A percentile compares a stretch with the other conserved stretches of the same genome.
Conservation (phyloP, 352 stramenopile genomes). For the Pythium grandisporangium region DNA sequence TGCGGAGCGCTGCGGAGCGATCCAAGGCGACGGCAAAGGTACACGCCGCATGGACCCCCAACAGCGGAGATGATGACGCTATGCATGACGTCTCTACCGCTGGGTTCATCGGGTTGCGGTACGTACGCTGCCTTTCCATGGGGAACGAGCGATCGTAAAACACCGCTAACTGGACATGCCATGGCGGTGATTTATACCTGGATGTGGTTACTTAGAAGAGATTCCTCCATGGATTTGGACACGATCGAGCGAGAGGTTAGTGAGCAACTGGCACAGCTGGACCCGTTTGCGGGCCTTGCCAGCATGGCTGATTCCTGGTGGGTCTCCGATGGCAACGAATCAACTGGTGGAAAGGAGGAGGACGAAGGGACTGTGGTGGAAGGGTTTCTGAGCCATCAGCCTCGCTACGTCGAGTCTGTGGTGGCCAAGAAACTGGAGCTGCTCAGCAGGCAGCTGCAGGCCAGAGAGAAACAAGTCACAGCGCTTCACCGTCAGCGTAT, state of each 20-base stretch:
- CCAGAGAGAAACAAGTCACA: conserved; percentile 28
- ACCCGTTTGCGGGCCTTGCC: conserved; percentile 10
- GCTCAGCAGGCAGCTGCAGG: conserved; percentile 33
- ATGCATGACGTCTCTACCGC: conserved; percentile 1
- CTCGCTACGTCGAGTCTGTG: conserved; percentile 24
- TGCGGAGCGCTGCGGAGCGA: neutral
- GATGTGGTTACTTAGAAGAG: neutral
- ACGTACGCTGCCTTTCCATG: no score
- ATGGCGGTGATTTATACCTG: no score
- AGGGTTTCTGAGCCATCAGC: conserved; percentile 37
- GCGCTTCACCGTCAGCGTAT: conserved; percentile 16
- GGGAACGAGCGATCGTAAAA: no score
- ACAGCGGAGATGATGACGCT: neutral
- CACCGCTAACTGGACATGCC: no score
- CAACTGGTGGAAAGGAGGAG: no score
- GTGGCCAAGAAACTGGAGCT: conserved; percentile 46
- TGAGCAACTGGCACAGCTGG: conserved; percentile 5
- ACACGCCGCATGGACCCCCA: neutral
- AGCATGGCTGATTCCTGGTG: no score
- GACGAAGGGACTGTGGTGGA: conserved; percentile 4
- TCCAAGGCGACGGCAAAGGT: no score
- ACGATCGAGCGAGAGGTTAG: conserved; percentile 14
- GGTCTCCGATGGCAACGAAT: no score
- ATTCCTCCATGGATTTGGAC: conserved; percentile 2
- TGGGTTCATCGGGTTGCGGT: no score